Percentiles rank a stretch among this genome's conserved stretches.
These are phyloP conservation scores for Beta lomatogona DNA, from an alignment of 179 eudicot species.

Conservation along the genomic window DNA sequence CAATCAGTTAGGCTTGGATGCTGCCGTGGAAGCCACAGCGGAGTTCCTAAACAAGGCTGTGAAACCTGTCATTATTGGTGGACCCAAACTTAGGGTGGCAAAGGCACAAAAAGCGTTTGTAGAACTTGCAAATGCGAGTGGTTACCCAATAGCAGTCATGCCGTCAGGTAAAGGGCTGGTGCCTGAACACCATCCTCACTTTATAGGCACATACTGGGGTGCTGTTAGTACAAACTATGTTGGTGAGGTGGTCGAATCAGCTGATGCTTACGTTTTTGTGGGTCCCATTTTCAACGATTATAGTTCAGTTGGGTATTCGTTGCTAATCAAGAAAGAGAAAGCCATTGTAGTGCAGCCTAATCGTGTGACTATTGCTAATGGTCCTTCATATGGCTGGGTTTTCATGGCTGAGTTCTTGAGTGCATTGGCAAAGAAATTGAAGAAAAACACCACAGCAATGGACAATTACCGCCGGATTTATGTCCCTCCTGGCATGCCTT, in stretches of 20 bases:
- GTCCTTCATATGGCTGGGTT: constrained; percentile 78
- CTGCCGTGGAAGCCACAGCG: constrained; percentile 77
- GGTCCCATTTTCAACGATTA: constrained; percentile 85
- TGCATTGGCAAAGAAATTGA: constrained; percentile 61
- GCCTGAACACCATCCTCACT: constrained; percentile 64
- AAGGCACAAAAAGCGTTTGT: constrained; percentile 61
- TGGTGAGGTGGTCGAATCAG: constrained; percentile 81
- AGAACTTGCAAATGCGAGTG: constrained; percentile 67
- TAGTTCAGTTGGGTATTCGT: constrained; percentile 84
- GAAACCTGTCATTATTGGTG: constrained; percentile 72
- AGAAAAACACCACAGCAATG: constrained; percentile 63
- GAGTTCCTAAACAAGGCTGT: constrained; percentile 74
- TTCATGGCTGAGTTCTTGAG: constrained; percentile 70
- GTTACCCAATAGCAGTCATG: constrained; percentile 78
- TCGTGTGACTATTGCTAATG: constrained; percentile 73
- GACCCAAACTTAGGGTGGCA: constrained; percentile 64
- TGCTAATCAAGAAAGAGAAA: constrained; percentile 73
- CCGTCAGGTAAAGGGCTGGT: constrained; percentile 77
- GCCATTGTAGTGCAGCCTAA: constrained; percentile 60
- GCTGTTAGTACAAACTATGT: constrained; percentile 66
- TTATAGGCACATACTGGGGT: constrained; percentile 84
- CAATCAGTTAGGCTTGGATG: constrained; percentile 70
- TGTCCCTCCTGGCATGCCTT: constrained; percentile 70
- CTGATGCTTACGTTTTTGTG: constrained; percentile 74
- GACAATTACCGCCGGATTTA: constrained; percentile 68